Conservation (phyloP, 257 asterid species). For the Echium plantagineum region DNA sequence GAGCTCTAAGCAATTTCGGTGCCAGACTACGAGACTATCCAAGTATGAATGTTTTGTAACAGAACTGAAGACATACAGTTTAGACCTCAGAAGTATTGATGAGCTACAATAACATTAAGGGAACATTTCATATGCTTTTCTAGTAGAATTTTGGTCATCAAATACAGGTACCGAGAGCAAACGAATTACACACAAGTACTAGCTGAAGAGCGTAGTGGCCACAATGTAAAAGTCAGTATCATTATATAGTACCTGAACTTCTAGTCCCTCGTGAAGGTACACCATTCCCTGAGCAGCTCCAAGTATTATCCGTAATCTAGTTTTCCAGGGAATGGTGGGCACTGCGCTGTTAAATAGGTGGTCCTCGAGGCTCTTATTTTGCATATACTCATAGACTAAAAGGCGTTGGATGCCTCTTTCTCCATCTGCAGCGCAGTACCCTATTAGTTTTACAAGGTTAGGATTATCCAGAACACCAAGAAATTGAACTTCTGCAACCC, state of each 20-base stretch:
- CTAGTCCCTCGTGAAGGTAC: constrained; percentile 94
- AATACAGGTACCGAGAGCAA: too few relatives aligned
- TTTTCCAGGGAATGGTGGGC: constrained; percentile 62
- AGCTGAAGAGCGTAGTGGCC: too few relatives aligned
- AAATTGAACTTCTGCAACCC: constrained; percentile 85
- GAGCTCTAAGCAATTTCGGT: too few relatives aligned
- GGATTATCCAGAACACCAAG: constrained; percentile 80
- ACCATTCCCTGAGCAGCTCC: constrained; percentile 96
- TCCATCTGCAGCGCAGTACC: constrained; percentile 92
- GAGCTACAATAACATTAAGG: too few relatives aligned
- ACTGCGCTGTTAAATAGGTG: constrained; percentile 53
- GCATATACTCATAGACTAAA: constrained; percentile 80
- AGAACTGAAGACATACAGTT: neutral
- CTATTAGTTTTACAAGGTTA: constrained; percentile 78
- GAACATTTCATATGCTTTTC: too few relatives aligned
- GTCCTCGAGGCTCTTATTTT: constrained; percentile 81
- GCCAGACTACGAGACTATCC: too few relatives aligned
- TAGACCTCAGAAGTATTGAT: too few relatives aligned
- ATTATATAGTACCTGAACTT: constrained; percentile 57
- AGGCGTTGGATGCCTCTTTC: constrained; percentile 96
- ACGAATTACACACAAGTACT: too few relatives aligned
- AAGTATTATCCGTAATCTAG: constrained; percentile 66
- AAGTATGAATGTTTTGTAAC: too few relatives aligned
- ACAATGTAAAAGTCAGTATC: too few relatives aligned
- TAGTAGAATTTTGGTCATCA: too few relatives aligned